phyloP scores from a whole-genome alignment of 257 asterid genomes.

The Plantago major region DNA sequence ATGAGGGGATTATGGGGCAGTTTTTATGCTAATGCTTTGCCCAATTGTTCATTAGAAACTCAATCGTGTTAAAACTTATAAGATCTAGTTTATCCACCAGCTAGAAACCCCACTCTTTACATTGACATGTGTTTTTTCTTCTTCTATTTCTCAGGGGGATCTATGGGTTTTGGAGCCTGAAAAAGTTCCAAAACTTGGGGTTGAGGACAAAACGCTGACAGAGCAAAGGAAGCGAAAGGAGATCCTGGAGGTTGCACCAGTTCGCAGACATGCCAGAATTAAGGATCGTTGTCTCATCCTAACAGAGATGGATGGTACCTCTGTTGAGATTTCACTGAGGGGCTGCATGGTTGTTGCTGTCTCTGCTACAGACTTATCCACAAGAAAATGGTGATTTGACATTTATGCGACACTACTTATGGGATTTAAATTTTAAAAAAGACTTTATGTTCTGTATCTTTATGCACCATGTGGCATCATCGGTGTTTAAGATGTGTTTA shows the following conservation, averaged over 20 bases:
- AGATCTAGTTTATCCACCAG: neutral
- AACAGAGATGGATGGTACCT: constrained; percentile 60
- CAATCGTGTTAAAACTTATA: neutral
- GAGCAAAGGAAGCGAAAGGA: constrained; percentile 68
- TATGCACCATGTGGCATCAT: constrained; percentile 7
- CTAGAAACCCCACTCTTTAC: neutral
- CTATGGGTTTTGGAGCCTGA: constrained; percentile 84
- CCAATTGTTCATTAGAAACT: neutral
- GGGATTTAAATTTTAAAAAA: constrained; percentile 10
- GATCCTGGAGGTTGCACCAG: constrained; percentile 67
- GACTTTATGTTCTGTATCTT: constrained; percentile 14
- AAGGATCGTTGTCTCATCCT: constrained; percentile 52
- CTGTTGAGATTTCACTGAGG: constrained; percentile 54
- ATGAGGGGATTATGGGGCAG: constrained; percentile 10
- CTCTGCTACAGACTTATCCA: constrained; percentile 64
- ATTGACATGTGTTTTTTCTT: constrained; percentile 3
- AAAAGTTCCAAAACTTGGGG: constrained; percentile 44
- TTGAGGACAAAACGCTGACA: constrained; percentile 37
- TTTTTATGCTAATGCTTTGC: constrained; percentile 6
- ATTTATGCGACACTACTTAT: constrained; percentile 18
- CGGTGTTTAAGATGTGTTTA: neutral
- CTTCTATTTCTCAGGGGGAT: constrained; percentile 46
- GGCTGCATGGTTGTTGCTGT: constrained; percentile 78
- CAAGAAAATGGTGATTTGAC: constrained; percentile 69
- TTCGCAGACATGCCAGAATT: constrained; percentile 55